Evolutionary conservation across 805 yeast genomes (phyloP), one percentile per base, ranked within the genome.

Genomic region (Dipodascus albidus): DNA sequence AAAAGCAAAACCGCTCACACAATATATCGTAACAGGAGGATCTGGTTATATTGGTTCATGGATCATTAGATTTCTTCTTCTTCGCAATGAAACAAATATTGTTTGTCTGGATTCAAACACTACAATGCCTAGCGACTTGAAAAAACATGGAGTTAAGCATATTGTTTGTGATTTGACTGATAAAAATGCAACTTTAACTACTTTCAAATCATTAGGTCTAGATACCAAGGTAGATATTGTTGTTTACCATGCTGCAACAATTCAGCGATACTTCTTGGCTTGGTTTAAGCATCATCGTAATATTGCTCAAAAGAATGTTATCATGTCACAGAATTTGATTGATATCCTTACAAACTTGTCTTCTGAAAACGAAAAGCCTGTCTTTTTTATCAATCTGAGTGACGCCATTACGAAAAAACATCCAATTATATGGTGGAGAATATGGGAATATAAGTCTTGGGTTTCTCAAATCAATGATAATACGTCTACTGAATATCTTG

Each of bases 31-130:
- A n/a, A 56, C 59, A 4, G 67, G 67, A 1, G 68, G 67, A 20
- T 53, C 60, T n/a, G 67, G 67, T 8, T 64, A 63, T 49, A 33
- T 56, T 23, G 68, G 68, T 4, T 60, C 67, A 2, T 64, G 68
- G 68, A 55, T 64, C 14, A 63, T 59, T 23, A 58, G 68, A 8
- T 64, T 61, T 47, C 57, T 64, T 24, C 47, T 62, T 17, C 57
- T 62, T 8, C 60, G 68, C 2, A 59, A 59, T 4, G 65, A 63
- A 19, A 44, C 23, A 14, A 50, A 55, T 11, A 60, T 63, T n/a
- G 48, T 51, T 23, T 27, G 63, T 2, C 33, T 63, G 2, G 67
- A 64, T 52, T 56, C 54, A 4, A 31, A 38, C 11, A 17, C 17
- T 3, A 55, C 52, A 8, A 64, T 64, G 4, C 64, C 67, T 3